phyloP scores from a whole-genome alignment of 2,329 filamentous ascomycete species.

The Colletotrichum sp. region DNA sequence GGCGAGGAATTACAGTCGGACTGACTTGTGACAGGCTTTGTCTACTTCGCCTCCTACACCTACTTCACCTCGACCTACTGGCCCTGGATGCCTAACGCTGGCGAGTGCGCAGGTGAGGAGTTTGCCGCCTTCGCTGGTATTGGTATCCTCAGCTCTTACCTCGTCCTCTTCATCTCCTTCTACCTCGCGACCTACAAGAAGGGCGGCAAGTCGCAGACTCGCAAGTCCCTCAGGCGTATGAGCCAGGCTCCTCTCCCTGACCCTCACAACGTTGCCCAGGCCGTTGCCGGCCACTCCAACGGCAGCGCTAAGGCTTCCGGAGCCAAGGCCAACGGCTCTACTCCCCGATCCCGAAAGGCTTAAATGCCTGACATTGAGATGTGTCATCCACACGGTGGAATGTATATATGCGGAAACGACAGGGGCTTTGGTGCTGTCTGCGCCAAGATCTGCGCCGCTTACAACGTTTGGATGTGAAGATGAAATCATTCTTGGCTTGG shows the following conservation, averaged over 20 bases:
- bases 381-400: slow-evolving; percentile 9
- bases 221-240: slow-evolving; percentile 75
- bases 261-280: slow-evolving; percentile 72
- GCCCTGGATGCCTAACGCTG: slow-evolving; percentile 80
- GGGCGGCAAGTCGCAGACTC: slow-evolving; percentile 78
- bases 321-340: slow-evolving; percentile 61
- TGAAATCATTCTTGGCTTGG: slow-evolving; percentile 7
- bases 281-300: slow-evolving; percentile 55
- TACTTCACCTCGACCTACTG: slow-evolving; percentile 96
- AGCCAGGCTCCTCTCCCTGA: slow-evolving; percentile 76
- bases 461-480: slow-evolving; percentile 4
- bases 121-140: slow-evolving; percentile 95
- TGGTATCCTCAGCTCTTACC: slow-evolving; percentile 90
- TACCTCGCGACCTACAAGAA: slow-evolving; percentile 97
- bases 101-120: slow-evolving; percentile 92
- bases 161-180: slow-evolving; percentile 98
- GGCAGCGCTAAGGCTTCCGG: slow-evolving; percentile 59
- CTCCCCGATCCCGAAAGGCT: slow-evolving; percentile 74
- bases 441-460: slow-evolving; percentile 3
- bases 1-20: not conserved
- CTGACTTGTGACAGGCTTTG: slow-evolving; percentile 69
- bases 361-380: slow-evolving; percentile 35
- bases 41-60: slow-evolving; percentile 99
- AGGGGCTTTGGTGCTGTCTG: not conserved
- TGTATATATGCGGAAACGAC: slow-evolving; percentile 17